Conservation (phyloP, 495 filamentous ascomycete species). For the Lentithecium fluviatile region DNA sequence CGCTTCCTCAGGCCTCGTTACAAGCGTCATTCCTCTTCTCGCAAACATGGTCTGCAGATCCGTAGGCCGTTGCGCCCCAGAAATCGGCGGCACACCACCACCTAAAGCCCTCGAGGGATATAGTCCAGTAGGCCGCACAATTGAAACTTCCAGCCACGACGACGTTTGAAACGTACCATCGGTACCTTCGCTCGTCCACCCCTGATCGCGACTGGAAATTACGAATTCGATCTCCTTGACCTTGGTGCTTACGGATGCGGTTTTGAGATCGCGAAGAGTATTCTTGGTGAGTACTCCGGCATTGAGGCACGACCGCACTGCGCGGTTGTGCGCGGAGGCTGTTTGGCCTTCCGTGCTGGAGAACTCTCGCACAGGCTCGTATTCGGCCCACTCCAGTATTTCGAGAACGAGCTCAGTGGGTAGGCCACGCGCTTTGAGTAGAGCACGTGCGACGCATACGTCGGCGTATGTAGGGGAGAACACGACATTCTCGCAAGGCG, state of each 20-base stretch:
- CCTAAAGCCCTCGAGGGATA: background rate
- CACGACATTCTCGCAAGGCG: no score
- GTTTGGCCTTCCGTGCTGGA: background rate
- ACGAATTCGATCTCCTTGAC: slow-evolving; percentile 9
- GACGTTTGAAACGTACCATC: slow-evolving; percentile 12
- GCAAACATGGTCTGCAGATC: background rate
- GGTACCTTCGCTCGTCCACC: slow-evolving; percentile 16
- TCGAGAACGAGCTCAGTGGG: slow-evolving; percentile 18
- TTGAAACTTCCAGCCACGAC: slow-evolving; percentile 13
- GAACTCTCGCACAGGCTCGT: slow-evolving; percentile 5
- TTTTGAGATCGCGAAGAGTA: background rate
- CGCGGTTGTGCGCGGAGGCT: no score
- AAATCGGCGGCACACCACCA: background rate
- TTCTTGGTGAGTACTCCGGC: background rate
- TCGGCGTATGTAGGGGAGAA: slow-evolving; percentile 6
- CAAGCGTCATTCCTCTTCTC: background rate
- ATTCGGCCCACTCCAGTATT: slow-evolving; percentile 9
- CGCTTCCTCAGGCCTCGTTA: background rate
- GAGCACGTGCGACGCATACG: background rate
- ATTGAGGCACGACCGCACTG: background rate
- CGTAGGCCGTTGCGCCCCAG: background rate
- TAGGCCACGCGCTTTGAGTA: background rate
- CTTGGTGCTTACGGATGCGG: background rate
- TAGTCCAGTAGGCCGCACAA: background rate
- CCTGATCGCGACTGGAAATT: slow-evolving; percentile 10